Conservation (phyloP, 164 flowering plant species). For the Chimonanthus praecox region DNA sequence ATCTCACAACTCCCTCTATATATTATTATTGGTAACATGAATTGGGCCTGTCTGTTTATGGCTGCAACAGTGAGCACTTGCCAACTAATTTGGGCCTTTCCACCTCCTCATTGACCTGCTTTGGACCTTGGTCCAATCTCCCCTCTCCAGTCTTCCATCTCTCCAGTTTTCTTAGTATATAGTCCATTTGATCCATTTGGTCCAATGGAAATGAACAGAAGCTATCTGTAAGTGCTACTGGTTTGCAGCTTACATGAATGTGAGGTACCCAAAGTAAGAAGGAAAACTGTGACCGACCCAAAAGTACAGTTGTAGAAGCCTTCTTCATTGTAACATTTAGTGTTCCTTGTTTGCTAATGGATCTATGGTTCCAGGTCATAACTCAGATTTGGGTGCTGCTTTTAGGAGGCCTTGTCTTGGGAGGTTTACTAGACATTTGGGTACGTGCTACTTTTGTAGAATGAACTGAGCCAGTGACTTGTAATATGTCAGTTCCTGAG, state of each 20-base stretch:
- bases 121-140: no score
- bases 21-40: no score
- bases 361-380: conserved; percentile 50
- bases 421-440: conserved; percentile 79
- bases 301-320: neutral
- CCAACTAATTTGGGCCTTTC: no score
- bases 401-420: conserved; percentile 77
- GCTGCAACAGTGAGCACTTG: no score
- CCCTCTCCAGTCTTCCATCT: no score
- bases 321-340: neutral
- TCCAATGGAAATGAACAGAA: no score
- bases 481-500: neutral
- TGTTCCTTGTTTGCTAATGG: neutral
- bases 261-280: neutral
- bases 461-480: neutral
- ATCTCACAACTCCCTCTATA: no score
- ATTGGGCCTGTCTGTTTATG: no score
- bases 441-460: conserved; percentile 32
- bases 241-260: neutral
- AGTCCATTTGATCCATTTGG: no score
- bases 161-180: no score
- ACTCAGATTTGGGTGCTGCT: conserved; percentile 87
- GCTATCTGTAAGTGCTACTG: neutral
- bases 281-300: no score
- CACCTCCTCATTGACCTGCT: no score